These are phyloP conservation scores for Cairneyella variabilis DNA, from an alignment of 495 filamentous ascomycete species.

Conservation along the genomic window DNA sequence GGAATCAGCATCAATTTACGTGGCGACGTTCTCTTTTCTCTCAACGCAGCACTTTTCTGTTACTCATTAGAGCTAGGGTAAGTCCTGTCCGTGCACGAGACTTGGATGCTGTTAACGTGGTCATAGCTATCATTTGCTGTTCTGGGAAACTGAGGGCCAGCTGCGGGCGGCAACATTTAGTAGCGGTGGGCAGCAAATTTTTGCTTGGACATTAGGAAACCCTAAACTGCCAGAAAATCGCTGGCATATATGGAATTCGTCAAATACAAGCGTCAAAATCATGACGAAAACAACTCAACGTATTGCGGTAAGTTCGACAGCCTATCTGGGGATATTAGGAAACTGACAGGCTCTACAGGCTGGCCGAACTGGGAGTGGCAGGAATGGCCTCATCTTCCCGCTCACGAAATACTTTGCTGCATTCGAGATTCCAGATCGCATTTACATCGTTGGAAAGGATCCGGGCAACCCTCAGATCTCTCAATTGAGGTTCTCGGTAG, in stretches of 20 bases:
- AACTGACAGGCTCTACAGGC: background rate
- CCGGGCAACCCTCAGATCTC: background rate
- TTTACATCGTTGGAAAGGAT: constrained; percentile 6
- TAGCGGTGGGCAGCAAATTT: too few relatives aligned
- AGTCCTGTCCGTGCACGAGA: too few relatives aligned
- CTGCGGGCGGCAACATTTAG: too few relatives aligned
- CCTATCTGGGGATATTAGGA: too few relatives aligned
- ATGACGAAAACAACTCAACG: too few relatives aligned
- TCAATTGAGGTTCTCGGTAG: background rate
- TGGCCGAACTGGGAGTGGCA: background rate
- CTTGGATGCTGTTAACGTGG: too few relatives aligned
- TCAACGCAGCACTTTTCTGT: background rate
- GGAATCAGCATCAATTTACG: background rate
- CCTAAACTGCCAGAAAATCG: too few relatives aligned
- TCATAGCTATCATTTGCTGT: too few relatives aligned
- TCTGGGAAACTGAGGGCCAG: too few relatives aligned
- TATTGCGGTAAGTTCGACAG: too few relatives aligned
- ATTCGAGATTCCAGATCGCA: constrained; percentile 6
- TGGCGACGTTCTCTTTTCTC: background rate
- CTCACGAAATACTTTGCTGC: constrained; percentile 4
- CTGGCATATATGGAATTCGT: too few relatives aligned
- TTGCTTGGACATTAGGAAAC: background rate
- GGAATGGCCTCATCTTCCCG: constrained; percentile 4
- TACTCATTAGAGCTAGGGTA: constrained; percentile 1
- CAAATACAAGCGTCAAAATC: too few relatives aligned